These are phyloP conservation scores for Curvularia verruculosa DNA, from an alignment of 2,329 filamentous ascomycete species.

Conservation along the genomic window DNA sequence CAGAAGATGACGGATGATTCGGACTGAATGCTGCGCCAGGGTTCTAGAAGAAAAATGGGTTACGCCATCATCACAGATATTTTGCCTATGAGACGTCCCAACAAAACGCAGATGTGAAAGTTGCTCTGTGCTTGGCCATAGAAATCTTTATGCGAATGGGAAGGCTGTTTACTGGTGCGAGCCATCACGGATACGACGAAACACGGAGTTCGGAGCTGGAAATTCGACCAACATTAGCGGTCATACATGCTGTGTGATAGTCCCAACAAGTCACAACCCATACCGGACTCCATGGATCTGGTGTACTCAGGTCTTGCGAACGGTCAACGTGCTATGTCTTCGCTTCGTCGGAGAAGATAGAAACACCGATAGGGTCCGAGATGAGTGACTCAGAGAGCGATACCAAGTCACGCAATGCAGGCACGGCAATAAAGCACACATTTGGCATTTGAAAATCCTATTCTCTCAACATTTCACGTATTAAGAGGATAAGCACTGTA, in stretches of 20 bases:
- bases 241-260: background rate
- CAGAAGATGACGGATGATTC: conserved; percentile 7
- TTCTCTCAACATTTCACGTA: background rate
- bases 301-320: background rate
- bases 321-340: background rate
- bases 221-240: background rate
- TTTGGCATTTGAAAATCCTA: background rate
- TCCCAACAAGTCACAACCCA: background rate
- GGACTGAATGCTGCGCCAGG: background rate
- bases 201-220: background rate
- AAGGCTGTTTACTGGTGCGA: background rate
- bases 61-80: background rate
- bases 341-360: background rate
- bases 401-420: background rate
- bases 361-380: background rate
- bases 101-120: background rate
- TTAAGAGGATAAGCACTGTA: background rate
- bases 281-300: background rate
- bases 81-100: background rate
- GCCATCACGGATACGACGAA: background rate
- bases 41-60: background rate
- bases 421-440: background rate
- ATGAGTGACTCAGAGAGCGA: background rate
- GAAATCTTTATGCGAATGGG: background rate
- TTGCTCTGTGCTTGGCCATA: background rate